Percentiles rank a stretch among this genome's conserved stretches.
Evolutionary conservation across 1,284 basidiomycete genomes (phyloP).

Genomic region (Pisolithus thermaeus): DNA sequence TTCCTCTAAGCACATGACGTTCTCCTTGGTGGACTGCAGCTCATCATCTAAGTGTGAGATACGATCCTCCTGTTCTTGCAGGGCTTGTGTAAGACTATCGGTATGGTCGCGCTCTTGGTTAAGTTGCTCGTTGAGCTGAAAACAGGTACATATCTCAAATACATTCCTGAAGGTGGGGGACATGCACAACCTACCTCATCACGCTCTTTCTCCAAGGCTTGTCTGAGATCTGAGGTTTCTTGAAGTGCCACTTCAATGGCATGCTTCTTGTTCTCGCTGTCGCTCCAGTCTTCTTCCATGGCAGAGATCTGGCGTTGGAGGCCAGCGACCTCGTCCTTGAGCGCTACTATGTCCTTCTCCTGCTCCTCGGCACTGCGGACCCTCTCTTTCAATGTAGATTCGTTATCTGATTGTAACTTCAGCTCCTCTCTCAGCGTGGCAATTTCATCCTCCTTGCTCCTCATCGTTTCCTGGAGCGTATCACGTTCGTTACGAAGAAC

Average conservation of each 20-base stretch:
- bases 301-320: constrained; percentile 31
- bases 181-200: constrained; percentile 38
- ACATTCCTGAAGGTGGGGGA: not conserved
- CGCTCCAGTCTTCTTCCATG: constrained; percentile 52
- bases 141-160: constrained; percentile 5
- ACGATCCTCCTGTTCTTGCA: constrained; percentile 54
- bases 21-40: constrained; percentile 46
- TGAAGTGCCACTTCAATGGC: constrained; percentile 52
- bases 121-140: constrained; percentile 48
- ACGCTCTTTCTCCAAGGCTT: constrained; percentile 49
- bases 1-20: constrained; percentile 49
- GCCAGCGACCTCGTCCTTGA: constrained; percentile 36
- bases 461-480: constrained; percentile 6
- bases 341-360: constrained; percentile 45
- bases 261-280: constrained; percentile 46
- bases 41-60: constrained; percentile 53
- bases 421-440: constrained; percentile 42
- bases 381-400: constrained; percentile 44
- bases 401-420: constrained; percentile 45
- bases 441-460: constrained; percentile 38
- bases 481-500: constrained; percentile 7
- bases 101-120: constrained; percentile 42
- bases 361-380: constrained; percentile 50
- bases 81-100: constrained; percentile 39
- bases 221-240: constrained; percentile 42